phyloP scores from a whole-genome alignment of 1,139 yeast species.

The Eremothecium cymbalariae region DNA sequence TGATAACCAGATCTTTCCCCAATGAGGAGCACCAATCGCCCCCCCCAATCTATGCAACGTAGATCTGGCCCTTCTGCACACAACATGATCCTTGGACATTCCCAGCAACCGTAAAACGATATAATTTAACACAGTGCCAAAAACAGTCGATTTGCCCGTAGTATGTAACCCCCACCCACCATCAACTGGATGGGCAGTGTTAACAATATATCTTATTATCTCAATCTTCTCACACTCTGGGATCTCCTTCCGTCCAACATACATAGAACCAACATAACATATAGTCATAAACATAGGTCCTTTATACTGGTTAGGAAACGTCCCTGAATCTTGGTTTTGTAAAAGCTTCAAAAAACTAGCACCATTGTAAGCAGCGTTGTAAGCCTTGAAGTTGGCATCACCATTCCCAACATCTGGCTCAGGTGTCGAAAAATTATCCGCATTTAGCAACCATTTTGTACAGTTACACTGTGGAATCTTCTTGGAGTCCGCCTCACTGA shows the following conservation, averaged over 20 bases:
- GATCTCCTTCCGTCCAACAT: constrained; percentile 60
- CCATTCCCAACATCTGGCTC: constrained; percentile 27
- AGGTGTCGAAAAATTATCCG: constrained; percentile 40
- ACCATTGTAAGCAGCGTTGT: constrained; percentile 64
- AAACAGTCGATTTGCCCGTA: constrained; percentile 86
- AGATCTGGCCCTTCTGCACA: constrained; percentile 66
- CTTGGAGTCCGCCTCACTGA: constrained; percentile 35
- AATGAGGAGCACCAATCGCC: constrained; percentile 84
- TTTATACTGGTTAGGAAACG: constrained; percentile 84
- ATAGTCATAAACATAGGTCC: constrained; percentile 98
- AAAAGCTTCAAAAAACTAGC: constrained; percentile 59
- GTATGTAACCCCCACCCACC: constrained; percentile 99
- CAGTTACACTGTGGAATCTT: constrained; percentile 47
- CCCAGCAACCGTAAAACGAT: constrained; percentile 73
- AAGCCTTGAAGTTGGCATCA: constrained; percentile 37
- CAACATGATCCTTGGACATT: constrained; percentile 62
- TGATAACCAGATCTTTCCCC: constrained; percentile 95
- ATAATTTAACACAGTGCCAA: constrained; percentile 88
- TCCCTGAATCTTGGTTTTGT: constrained; percentile 71
- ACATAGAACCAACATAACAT: constrained; percentile 73
- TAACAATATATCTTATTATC: constrained; percentile 73
- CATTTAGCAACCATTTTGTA: constrained; percentile 49
- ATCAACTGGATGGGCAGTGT: constrained; percentile 91
- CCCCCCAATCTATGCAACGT: constrained; percentile 75
- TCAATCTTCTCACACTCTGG: constrained; percentile 61